These are phyloP conservation scores for Heimioporus sp. DNA, from an alignment of 768 basidiomycete species.

Conservation along the genomic window DNA sequence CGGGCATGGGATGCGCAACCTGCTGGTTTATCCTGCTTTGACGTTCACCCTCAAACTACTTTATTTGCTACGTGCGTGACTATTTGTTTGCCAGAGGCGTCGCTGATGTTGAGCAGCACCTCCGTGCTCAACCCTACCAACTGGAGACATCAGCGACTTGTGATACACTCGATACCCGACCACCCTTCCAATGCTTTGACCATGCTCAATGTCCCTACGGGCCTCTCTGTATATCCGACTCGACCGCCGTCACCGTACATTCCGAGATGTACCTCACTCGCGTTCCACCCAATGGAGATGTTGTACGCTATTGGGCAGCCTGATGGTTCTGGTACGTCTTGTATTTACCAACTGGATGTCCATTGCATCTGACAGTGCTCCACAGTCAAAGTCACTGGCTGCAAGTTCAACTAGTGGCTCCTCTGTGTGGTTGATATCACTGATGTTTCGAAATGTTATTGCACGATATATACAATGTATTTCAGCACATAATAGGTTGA, in stretches of 20 bases:
- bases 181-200: slow-evolving; percentile 34
- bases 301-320: slow-evolving; percentile 70
- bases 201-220: slow-evolving; percentile 50
- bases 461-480: slow-evolving; percentile 20
- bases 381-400: slow-evolving; percentile 57
- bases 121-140: slow-evolving; percentile 58
- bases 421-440: neutral
- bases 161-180: slow-evolving; percentile 54
- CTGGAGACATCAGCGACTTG: slow-evolving; percentile 66
- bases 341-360: neutral
- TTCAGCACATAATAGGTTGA: slow-evolving; percentile 3
- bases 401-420: slow-evolving; percentile 40
- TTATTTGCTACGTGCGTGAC: slow-evolving; percentile 80
- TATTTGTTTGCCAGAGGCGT: neutral
- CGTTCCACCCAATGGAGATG: slow-evolving; percentile 89
- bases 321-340: slow-evolving; percentile 57
- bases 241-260: slow-evolving; percentile 59
- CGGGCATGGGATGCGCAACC: slow-evolving; percentile 65
- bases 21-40: slow-evolving; percentile 78
- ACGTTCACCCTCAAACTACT: slow-evolving; percentile 78
- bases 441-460: slow-evolving; percentile 8
- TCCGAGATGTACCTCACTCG: slow-evolving; percentile 59
- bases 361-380: slow-evolving; percentile 1
- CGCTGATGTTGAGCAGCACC: slow-evolving; percentile 37
- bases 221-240: slow-evolving; percentile 53